Base-by-base conservation (phyloP, 2,329 filamentous ascomycete species). In the Chaetomium olivaceum region DNA sequence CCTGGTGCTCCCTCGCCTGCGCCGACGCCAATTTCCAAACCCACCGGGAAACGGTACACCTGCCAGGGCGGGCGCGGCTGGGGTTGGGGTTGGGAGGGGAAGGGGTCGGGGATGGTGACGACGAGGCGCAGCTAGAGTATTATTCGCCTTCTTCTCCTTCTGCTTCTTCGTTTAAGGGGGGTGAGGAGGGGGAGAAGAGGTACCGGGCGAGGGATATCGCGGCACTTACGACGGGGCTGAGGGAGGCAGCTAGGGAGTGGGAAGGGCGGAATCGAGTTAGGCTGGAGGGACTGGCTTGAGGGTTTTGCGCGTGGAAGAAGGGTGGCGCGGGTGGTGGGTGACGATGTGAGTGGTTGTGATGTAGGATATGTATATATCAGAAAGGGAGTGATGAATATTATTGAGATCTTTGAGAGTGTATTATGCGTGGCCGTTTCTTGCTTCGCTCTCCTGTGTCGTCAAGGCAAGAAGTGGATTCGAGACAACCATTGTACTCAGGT, bases 1-100 rank as follows among this genome's bases (percentile, higher is more conserved):
- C 74, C 11, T 77, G 74, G 72, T 78, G 76, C 70, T 74, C 69
- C 36, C 61, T 69, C 7, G 67, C 67, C n/a, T 78, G 76, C 59
- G 75, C 75, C 19, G 70, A 67, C 39, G 64, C 68, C 25, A 73
- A 77, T 54, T 77, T 77, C 58, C 71, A 73, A 58, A 65, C 67
- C 1, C 76, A 78, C 63, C 74, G 75, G 61, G 74, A 77, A 61
- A 67, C 64, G 1, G 70, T 75, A 5, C 76, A 77, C 62, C 67
- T 77, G 36, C 73, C 71, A 1, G 67, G 68, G 56, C 73, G 76
- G 46, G 46, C n/a, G n/a, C 46, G 46, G 46, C n/a, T 21, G 8
- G 46, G 43, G 58, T 52, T 64, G 16, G 64, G 58, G 6, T n/a
- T 64, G 3, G 62, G 63, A 21, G 71, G 71, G 65, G 33, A 63